These are phyloP conservation scores for Solanum arcanum DNA, from an alignment of 257 asterid genomes.

Conservation along the genomic window DNA sequence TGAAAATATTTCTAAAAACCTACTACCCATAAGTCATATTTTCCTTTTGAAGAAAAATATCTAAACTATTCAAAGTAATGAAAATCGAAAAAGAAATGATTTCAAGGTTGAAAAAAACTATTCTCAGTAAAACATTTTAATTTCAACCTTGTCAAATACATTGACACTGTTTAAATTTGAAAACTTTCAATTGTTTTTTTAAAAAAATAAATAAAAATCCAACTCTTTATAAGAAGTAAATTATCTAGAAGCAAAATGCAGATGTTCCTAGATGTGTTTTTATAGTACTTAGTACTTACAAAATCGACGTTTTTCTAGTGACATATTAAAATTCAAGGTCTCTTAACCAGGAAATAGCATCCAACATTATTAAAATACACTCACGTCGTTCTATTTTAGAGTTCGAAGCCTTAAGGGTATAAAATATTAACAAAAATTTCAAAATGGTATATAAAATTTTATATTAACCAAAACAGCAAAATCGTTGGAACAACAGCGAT, in stretches of 20 bases:
- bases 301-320: neutral
- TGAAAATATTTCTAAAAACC: neutral
- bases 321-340: neutral
- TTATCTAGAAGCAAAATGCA: neutral
- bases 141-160: neutral
- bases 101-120: neutral
- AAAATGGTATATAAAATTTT: too few species aligned
- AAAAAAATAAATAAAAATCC: neutral
- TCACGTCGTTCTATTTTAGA: neutral
- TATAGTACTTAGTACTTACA: neutral
- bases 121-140: neutral
- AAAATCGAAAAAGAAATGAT: neutral
- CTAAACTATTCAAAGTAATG: neutral
- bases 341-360: neutral
- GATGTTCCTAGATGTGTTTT: neutral
- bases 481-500: too few species aligned
- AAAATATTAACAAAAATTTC: too few species aligned
- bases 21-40: neutral
- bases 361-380: neutral
- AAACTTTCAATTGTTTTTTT: neutral
- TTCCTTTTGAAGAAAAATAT: neutral
- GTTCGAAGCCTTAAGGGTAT: accelerated
- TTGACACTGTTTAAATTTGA: neutral
- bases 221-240: neutral
- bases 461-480: too few species aligned